Evolutionary conservation across 768 basidiomycete species (phyloP).

Genomic region (Suillus decipiens): DNA sequence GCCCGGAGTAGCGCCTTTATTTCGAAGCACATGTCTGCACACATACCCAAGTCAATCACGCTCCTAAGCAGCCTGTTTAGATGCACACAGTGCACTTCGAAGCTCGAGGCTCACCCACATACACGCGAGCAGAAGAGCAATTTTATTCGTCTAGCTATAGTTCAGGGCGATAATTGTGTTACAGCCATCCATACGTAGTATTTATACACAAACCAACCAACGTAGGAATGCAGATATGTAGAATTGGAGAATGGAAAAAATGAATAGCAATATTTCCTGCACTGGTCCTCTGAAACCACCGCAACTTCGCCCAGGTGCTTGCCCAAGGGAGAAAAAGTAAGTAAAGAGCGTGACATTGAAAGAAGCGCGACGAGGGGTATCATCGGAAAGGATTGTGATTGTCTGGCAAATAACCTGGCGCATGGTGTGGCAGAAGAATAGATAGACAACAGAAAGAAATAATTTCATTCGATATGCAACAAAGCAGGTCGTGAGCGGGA

Average conservation of each 20-base stretch:
- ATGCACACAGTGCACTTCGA: too few relatives aligned
- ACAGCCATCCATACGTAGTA: conserved; percentile 42
- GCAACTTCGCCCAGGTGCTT: conserved; percentile 23
- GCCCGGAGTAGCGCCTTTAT: too few relatives aligned
- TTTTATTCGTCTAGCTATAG: conserved; percentile 31
- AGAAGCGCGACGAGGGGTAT: conserved; percentile 30
- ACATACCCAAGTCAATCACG: too few relatives aligned
- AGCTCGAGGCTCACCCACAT: too few relatives aligned
- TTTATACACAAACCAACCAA: conserved; percentile 39
- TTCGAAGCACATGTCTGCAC: too few relatives aligned
- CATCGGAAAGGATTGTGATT: conserved; percentile 31
- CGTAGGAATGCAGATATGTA: conserved; percentile 32
- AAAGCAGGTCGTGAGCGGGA: conserved; percentile 45
- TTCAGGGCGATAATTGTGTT: conserved; percentile 34
- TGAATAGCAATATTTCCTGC: conserved; percentile 34
- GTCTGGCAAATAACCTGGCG: conserved; percentile 28
- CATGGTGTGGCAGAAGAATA: conserved; percentile 28
- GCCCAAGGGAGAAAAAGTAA: conserved; percentile 15
- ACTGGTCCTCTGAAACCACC: conserved; percentile 24
- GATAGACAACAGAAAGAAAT: conserved; percentile 35
- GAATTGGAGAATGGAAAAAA: conserved; percentile 19
- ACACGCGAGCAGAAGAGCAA: conserved; percentile 10
- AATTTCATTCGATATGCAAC: conserved; percentile 32
- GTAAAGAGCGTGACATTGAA: conserved; percentile 24
- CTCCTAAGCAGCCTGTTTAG: too few relatives aligned